Conservation (phyloP, 805 yeast species). For the Saccharomyces mikatae region DNA sequence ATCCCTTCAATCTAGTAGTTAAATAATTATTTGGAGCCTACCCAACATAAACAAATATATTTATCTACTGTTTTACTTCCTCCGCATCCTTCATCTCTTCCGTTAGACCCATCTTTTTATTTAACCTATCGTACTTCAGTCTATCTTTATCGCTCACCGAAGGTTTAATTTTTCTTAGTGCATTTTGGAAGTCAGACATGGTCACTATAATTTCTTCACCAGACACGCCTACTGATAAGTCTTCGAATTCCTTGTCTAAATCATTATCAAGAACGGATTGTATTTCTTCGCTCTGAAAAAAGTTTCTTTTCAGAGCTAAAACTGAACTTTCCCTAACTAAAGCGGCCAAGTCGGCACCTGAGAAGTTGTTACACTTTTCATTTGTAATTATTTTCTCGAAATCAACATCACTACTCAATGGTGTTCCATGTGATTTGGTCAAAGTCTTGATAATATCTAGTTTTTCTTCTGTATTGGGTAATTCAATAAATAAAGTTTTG, state of each 20-base stretch:
- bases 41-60: neutral
- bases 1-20: neutral
- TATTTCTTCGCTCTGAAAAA: conserved; percentile 44
- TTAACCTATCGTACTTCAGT: conserved; percentile 62
- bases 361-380: conserved; percentile 76
- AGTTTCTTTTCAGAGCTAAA: conserved; percentile 67
- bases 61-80: neutral
- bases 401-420: conserved; percentile 57
- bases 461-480: conserved; percentile 74
- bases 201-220: conserved; percentile 46
- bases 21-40: neutral
- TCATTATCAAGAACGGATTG: conserved; percentile 40
- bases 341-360: conserved; percentile 94
- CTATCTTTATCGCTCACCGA: conserved; percentile 86
- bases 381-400: conserved; percentile 58
- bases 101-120: conserved; percentile 70
- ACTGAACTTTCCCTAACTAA: conserved; percentile 93
- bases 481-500: conserved; percentile 82
- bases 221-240: conserved; percentile 30
- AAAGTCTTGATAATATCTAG: conserved; percentile 75
- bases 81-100: conserved; percentile 24
- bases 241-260: conserved; percentile 35
- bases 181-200: conserved; percentile 56
- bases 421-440: conserved; percentile 64
- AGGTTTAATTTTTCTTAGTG: conserved; percentile 72